Evolutionary conservation across 2,329 filamentous ascomycete species (phyloP).

Genomic region (Rhinocladiella mackenziei): DNA sequence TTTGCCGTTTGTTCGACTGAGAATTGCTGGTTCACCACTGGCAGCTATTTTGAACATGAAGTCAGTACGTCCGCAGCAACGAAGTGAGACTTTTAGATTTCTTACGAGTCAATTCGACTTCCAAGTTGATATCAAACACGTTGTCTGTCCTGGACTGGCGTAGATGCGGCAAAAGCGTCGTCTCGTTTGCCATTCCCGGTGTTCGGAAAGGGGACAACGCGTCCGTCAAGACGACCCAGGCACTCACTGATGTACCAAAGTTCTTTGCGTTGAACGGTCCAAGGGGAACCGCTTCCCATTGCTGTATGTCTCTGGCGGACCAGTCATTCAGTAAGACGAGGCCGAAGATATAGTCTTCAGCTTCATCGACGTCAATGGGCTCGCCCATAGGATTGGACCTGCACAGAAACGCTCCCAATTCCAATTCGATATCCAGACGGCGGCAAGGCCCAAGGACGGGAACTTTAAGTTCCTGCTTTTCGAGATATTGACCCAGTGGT

Average conservation of each 20-base stretch:
- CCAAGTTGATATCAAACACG: conserved; percentile 66
- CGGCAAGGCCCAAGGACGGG: no score
- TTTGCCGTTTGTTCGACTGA: conserved; percentile 51
- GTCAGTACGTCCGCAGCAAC: no score
- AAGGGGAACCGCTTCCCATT: conserved; percentile 76
- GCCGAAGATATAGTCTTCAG: conserved; percentile 70
- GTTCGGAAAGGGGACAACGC: conserved; percentile 65
- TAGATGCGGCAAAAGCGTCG: conserved; percentile 58
- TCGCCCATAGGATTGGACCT: no score
- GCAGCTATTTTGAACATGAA: conserved; percentile 2
- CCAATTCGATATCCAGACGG: no score
- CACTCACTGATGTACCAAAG: conserved; percentile 70
- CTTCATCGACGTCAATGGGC: conserved; percentile 58
- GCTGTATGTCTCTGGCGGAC: conserved; percentile 76
- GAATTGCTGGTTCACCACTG: neutral
- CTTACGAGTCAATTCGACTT: conserved; percentile 59
- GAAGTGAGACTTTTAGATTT: conserved; percentile 34
- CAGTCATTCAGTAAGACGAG: conserved; percentile 81
- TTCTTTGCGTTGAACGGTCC: conserved; percentile 82
- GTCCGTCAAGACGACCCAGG: conserved; percentile 74
- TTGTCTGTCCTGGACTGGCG: conserved; percentile 55
- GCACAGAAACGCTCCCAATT: no score
- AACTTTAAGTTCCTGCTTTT: no score
- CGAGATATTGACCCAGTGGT: no score
- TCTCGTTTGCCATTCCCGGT: conserved; percentile 52